phyloP scores from a whole-genome alignment of 495 filamentous ascomycete genomes.

The Daldinia caldariorum region DNA sequence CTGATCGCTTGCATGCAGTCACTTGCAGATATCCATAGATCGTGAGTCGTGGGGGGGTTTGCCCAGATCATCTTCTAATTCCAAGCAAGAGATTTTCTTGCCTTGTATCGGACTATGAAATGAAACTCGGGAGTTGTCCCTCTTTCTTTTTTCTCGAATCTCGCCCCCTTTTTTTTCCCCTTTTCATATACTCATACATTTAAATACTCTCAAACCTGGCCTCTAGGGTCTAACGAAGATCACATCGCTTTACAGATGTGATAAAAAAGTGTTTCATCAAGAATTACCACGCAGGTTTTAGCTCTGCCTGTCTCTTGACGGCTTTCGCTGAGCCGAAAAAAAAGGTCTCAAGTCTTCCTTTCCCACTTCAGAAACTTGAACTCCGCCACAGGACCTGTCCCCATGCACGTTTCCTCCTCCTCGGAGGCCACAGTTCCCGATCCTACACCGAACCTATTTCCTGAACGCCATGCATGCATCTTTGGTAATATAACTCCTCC shows the following conservation, averaged over 20 bases:
- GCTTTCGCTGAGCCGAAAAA: background rate
- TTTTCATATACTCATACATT: slow-evolving; percentile 27
- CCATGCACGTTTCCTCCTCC: slow-evolving; percentile 30
- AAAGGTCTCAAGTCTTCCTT: slow-evolving; percentile 8
- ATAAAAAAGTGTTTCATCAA: slow-evolving; percentile 5
- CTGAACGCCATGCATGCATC: slow-evolving; percentile 50
- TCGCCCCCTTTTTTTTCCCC: background rate
- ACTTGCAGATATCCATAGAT: slow-evolving; percentile 25
- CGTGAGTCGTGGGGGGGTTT: slow-evolving; percentile 4
- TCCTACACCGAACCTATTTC: slow-evolving; percentile 39
- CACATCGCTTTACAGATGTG: slow-evolving; percentile 5
- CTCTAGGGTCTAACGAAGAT: background rate
- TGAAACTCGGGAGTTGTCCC: slow-evolving; percentile 9
- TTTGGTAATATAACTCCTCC: slow-evolving; percentile 37
- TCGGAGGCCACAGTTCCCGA: slow-evolving; percentile 27
- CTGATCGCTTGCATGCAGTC: slow-evolving; percentile 15
- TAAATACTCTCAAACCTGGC: slow-evolving; percentile 8
- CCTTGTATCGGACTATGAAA: slow-evolving; percentile 7
- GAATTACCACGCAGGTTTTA: slow-evolving; percentile 16
- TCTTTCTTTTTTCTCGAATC: background rate
- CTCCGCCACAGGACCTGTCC: slow-evolving; percentile 29
- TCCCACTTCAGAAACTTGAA: slow-evolving; percentile 35
- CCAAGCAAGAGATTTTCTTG: slow-evolving; percentile 17
- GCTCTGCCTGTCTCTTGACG: slow-evolving; percentile 13
- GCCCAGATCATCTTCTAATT: slow-evolving; percentile 8